Evolutionary conservation across 2,329 filamentous ascomycete species (phyloP).

Genomic region (Hymenoscyphus albidus): DNA sequence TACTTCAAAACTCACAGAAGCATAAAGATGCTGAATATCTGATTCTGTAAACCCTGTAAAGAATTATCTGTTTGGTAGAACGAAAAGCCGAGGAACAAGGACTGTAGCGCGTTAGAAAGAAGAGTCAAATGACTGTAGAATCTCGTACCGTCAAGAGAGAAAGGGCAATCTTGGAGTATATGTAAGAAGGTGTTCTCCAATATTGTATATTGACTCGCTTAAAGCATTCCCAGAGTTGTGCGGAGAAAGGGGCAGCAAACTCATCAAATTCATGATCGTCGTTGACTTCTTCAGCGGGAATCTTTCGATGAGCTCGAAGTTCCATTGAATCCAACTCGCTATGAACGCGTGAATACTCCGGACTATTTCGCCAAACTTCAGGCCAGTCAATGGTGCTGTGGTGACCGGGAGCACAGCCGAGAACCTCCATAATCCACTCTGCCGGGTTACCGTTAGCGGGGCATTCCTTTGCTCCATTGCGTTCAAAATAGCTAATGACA

Average conservation of each 20-base stretch:
- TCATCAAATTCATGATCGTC: constrained; percentile 39
- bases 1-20: constrained; percentile 43
- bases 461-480: constrained; percentile 60
- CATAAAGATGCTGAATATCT: constrained; percentile 75
- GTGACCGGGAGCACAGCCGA: constrained; percentile 55
- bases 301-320: constrained; percentile 18
- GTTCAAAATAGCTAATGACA: constrained; percentile 71
- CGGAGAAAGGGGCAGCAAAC: constrained; percentile 68
- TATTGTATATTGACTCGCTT: constrained; percentile 68
- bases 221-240: constrained; percentile 62
- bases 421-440: constrained; percentile 68
- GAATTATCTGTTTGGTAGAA: constrained; percentile 61
- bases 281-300: not conserved
- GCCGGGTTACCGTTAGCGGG: constrained; percentile 54
- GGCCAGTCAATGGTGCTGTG: constrained; percentile 59
- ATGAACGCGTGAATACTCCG: constrained; percentile 38
- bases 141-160: constrained; percentile 9
- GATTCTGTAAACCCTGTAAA: constrained; percentile 62
- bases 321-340: constrained; percentile 45
- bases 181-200: constrained; percentile 70
- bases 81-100: constrained; percentile 66
- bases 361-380: constrained; percentile 53
- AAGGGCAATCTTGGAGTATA: constrained; percentile 64
- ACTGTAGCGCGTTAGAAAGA: constrained; percentile 29
- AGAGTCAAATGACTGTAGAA: constrained; percentile 38